A percentile compares a stretch with the other conserved stretches of the same genome.
Conservation (phyloP, 345 rosid species). For the Sonneratia alba region DNA sequence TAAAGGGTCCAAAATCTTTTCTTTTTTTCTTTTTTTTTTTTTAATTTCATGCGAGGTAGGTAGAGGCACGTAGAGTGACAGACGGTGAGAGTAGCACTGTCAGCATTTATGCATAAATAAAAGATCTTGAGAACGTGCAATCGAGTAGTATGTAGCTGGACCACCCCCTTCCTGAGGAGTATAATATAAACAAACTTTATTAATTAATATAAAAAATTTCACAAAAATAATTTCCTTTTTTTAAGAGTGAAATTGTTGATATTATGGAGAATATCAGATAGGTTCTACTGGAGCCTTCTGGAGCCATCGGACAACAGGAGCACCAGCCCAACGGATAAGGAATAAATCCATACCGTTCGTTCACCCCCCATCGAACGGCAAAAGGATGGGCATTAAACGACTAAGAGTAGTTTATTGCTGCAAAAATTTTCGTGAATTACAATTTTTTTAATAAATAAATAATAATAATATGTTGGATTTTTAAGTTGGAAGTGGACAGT, state of each 20-base stretch:
- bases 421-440: no score
- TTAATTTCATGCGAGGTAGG: no score
- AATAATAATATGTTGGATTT: not conserved
- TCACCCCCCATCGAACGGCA: no score
- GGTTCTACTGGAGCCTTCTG: no score
- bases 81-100: slow-evolving; percentile 7
- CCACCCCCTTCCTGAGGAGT: not conserved
- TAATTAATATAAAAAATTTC: not conserved
- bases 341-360: no score
- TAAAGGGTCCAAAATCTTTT: no score
- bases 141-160: slow-evolving; percentile 16
- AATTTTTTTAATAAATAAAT: not conserved
- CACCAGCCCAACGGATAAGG: no score
- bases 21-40: no score
- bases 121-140: slow-evolving; percentile 22
- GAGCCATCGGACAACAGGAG: no score
- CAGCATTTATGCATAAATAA: not conserved
- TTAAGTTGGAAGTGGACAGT: not conserved
- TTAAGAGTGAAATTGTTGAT: not conserved
- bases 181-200: not conserved
- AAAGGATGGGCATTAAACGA: no score
- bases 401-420: no score
- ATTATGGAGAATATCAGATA: not conserved
- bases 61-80: slow-evolving; percentile 4
- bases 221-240: no score